Base-by-base conservation (phyloP, 208 protist genomes). In the Acanthamoeba healyi region DNA sequence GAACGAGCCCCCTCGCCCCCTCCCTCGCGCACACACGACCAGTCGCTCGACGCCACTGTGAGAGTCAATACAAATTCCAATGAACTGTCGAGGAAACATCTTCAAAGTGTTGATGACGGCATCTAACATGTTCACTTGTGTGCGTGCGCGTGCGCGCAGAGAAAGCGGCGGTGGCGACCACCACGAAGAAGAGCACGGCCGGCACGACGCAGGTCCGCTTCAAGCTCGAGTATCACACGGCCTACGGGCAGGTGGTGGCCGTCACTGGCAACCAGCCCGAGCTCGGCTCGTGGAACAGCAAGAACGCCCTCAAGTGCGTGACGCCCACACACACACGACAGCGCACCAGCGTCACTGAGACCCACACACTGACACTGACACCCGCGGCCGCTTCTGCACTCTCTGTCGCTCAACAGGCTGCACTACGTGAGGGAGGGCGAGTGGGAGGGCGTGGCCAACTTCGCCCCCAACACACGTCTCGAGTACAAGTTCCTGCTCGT, bases 251-350 rank as follows among this genome's bases (percentile, higher is more conserved):
- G 44, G 1, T 26, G 2, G 44, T 88, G 42, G 79, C 79, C 32
- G 19, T 88, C 79, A 65, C 79, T 9, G 79, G 79, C 54, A 63
- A 88, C 79, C 79, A 88, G 29, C 79, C 79, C 32, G 54, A 63
- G 49, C 79, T 88, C 44, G 79, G 79, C 42, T 36, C 44, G n/a
- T 88, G 79, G 79, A 36, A 26, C 22, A 24, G 32, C 42, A 54
- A 88, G 79, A 15, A 26, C 14, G 44, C 49, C 42, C 79, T 88
- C 32, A 88, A 32, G 79, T 88, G 32, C 24, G 36, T n/a, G n/a
- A n/a, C n/a, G n/a, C n/a, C n/a, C n/a, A n/a, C 36, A 26, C 40
- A 26, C 67, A 2, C 38, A 22, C 67, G 2, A 1, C 67, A 44
- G 12, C 32, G 67, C 67, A 7, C 3, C 67, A 36, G 14, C 4